These are phyloP conservation scores for Magnaporthiopsis poae DNA, from an alignment of 2,329 filamentous ascomycete genomes.

Conservation along the genomic window DNA sequence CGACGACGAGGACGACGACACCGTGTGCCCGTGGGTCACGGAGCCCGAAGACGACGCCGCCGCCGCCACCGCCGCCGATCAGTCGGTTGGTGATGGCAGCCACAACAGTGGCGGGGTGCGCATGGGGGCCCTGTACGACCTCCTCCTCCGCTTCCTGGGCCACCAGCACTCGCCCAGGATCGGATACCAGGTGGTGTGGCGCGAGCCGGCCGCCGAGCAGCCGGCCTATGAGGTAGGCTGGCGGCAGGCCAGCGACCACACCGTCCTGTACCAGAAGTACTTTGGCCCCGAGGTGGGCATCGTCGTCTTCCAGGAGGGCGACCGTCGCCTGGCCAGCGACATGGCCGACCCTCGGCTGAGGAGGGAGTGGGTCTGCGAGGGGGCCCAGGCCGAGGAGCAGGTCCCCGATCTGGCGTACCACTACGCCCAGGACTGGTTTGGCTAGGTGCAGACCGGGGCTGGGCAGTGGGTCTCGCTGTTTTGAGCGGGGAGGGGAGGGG, in stretches of 20 bases:
- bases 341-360: too few relatives aligned
- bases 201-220: neutral
- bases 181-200: neutral
- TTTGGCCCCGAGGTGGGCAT: neutral
- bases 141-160: neutral
- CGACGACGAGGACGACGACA: neutral
- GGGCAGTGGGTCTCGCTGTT: too few relatives aligned
- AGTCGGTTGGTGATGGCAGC: too few relatives aligned
- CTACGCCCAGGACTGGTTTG: too few relatives aligned
- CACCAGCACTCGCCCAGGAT: neutral
- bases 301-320: neutral
- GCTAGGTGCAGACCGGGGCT: too few relatives aligned
- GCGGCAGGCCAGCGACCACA: neutral
- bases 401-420: too few relatives aligned
- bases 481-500: too few relatives aligned
- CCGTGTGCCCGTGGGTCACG: neutral
- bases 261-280: neutral
- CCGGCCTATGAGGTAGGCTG: neutral
- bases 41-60: too few relatives aligned
- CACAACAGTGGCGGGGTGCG: neutral
- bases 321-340: too few relatives aligned
- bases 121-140: neutral
- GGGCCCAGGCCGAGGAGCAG: too few relatives aligned
- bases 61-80: too few relatives aligned
- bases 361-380: too few relatives aligned